A percentile compares a stretch with the other conserved stretches of the same genome.
phyloP scores from a whole-genome alignment of 768 basidiomycete genomes.

The Erythrobasidium yunnanense region DNA sequence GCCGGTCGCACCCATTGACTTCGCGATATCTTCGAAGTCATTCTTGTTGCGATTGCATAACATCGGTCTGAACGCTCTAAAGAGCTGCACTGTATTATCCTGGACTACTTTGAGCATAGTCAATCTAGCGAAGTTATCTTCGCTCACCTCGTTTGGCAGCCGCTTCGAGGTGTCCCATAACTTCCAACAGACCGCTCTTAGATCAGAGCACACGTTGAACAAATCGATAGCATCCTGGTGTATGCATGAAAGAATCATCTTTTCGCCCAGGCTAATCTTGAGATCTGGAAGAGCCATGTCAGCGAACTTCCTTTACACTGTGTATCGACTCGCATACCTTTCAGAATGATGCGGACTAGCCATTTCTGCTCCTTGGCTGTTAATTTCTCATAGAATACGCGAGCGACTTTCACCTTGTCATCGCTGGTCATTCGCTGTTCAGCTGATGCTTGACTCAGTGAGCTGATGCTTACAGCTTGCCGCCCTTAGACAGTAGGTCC shows the following conservation, averaged over 20 bases:
- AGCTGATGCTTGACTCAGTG: not conserved
- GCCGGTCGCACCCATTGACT: conserved; percentile 52
- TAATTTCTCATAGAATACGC: conserved; percentile 52
- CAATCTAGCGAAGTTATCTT: conserved; percentile 50
- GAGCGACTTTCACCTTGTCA: conserved; percentile 61
- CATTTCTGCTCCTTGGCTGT: conserved; percentile 85
- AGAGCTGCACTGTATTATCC: conserved; percentile 75
- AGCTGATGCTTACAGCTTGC: conserved; percentile 54
- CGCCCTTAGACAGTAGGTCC: conserved; percentile 63
- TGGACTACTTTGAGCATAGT: conserved; percentile 38
- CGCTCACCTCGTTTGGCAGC: conserved; percentile 40
- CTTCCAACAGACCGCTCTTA: conserved; percentile 85
- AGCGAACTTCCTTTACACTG: not conserved
- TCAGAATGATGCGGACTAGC: conserved; percentile 90
- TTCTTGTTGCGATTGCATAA: conserved; percentile 77
- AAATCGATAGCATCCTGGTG: conserved; percentile 89
- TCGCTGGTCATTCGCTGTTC: conserved; percentile 47
- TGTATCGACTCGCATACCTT: conserved; percentile 50
- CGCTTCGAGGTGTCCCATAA: conserved; percentile 65
- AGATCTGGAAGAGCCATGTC: conserved; percentile 56
- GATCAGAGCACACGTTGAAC: conserved; percentile 91
- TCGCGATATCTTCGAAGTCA: conserved; percentile 70
- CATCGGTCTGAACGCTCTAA: conserved; percentile 85
- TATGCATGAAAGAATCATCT: conserved; percentile 77
- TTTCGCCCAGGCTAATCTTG: conserved; percentile 84